These are phyloP conservation scores for Diddensiella transvaalensis DNA, from an alignment of 805 yeast genomes.

Conservation along the genomic window DNA sequence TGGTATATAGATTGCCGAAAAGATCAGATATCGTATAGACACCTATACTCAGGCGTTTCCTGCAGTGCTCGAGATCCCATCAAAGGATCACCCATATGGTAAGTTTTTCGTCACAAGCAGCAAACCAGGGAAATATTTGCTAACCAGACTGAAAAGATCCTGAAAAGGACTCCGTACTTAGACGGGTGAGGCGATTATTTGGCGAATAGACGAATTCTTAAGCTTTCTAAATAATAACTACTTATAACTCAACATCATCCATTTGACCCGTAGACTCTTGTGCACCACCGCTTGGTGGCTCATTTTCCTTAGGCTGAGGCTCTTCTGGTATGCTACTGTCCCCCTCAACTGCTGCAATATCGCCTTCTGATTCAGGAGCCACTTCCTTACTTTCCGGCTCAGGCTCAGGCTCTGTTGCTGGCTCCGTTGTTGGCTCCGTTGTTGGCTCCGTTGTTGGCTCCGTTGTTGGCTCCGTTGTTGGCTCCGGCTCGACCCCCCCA, in stretches of 20 bases:
- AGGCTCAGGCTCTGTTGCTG: conserved; percentile 22
- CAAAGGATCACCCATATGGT: conserved; percentile 93
- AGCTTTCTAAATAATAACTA: conserved; percentile 3
- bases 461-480: background rate
- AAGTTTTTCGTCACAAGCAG: no score
- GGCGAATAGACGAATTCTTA: conserved; percentile 59
- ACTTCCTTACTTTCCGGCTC: conserved; percentile 17
- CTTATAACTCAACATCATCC: conserved; percentile 15
- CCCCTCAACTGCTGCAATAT: background rate
- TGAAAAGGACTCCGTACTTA: conserved; percentile 91
- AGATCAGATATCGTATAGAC: conserved; percentile 79
- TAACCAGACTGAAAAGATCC: conserved; percentile 54
- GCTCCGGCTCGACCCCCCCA: conserved; percentile 2
- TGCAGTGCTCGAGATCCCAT: conserved; percentile 93
- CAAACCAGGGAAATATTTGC: no score
- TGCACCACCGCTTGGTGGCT: background rate
- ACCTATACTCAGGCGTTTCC: conserved; percentile 88
- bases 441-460: background rate
- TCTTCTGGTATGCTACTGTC: no score
- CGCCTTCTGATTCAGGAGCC: background rate
- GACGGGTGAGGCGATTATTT: conserved; percentile 90
- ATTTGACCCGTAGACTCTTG: conserved; percentile 1
- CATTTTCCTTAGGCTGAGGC: background rate
- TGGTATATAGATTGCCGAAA: conserved; percentile 61
- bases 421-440: conserved; percentile 12